A percentile compares a stretch with the other conserved stretches of the same genome.
Conservation (phyloP, 176 grass and related monocot species). For the Poa pratensis region DNA sequence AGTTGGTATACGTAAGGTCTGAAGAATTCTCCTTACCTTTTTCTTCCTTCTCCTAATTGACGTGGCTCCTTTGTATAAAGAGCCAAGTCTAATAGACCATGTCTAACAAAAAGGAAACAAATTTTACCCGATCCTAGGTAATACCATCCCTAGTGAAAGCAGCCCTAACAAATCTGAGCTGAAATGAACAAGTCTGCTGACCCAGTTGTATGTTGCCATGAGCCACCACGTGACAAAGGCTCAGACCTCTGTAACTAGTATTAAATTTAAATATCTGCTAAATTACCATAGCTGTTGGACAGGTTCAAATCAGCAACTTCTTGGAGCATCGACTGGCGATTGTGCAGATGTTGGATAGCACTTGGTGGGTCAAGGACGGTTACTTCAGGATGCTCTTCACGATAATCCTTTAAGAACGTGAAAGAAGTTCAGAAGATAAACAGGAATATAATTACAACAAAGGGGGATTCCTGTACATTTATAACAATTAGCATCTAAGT, state of each 20-base stretch:
- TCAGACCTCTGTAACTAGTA: background rate
- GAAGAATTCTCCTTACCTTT: background rate
- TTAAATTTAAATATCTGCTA: constrained; percentile 24
- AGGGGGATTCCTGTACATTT: background rate
- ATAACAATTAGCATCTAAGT: constrained; percentile 3
- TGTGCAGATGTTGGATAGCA: constrained; percentile 78
- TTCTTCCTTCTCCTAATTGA: background rate
- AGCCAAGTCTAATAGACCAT: background rate
- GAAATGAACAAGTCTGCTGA: background rate
- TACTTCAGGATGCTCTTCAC: constrained; percentile 84
- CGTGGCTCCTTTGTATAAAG: background rate
- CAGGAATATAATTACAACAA: constrained; percentile 17
- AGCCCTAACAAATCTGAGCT: background rate
- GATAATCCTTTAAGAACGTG: constrained; percentile 63
- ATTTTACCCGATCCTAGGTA: background rate
- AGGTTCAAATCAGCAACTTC: constrained; percentile 88
- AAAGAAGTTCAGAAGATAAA: constrained; percentile 18
- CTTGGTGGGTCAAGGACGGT: constrained; percentile 86
- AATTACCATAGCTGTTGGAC: constrained; percentile 79
- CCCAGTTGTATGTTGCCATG: background rate
- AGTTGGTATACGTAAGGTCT: background rate
- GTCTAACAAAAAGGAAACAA: constrained; percentile 1
- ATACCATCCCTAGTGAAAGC: background rate
- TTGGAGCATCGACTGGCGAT: constrained; percentile 93
- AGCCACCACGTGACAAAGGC: background rate